phyloP scores from a whole-genome alignment of 495 filamentous ascomycete species.

The Evernia prunastri region DNA sequence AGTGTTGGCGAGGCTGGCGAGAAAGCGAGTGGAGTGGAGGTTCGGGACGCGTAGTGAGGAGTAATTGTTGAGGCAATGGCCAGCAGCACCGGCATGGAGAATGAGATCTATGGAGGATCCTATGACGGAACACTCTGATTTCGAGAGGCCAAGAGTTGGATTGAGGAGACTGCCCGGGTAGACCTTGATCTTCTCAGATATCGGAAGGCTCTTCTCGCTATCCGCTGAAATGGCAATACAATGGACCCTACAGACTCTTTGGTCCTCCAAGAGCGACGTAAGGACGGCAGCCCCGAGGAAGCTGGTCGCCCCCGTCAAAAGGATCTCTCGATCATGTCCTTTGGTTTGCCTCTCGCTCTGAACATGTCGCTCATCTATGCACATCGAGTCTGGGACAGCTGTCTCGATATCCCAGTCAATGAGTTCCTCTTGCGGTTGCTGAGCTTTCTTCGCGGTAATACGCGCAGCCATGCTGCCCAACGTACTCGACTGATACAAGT shows the following conservation, averaged over 20 bases:
- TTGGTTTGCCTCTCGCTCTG: too few relatives aligned
- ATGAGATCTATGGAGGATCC: constrained; percentile 36
- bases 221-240: too few relatives aligned
- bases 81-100: constrained; percentile 49
- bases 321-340: too few relatives aligned
- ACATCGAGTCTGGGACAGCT: neutral
- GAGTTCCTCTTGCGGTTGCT: neutral
- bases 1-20: constrained; percentile 33
- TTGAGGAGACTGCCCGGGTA: too few relatives aligned
- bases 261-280: too few relatives aligned
- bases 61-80: constrained; percentile 46
- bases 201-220: too few relatives aligned
- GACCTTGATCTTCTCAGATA: too few relatives aligned
- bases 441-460: constrained; percentile 12
- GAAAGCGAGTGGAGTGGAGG: constrained; percentile 37
- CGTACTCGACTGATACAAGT: constrained; percentile 28
- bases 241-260: too few relatives aligned
- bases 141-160: constrained; percentile 35
- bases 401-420: constrained; percentile 27
- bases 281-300: too few relatives aligned
- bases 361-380: too few relatives aligned
- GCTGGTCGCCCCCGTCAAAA: too few relatives aligned
- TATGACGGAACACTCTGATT: constrained; percentile 25
- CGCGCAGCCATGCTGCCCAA: constrained; percentile 29
- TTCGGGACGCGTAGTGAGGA: constrained; percentile 37